These are phyloP conservation scores for Quercus phellos DNA, from an alignment of 331 rosid species.

Conservation along the genomic window DNA sequence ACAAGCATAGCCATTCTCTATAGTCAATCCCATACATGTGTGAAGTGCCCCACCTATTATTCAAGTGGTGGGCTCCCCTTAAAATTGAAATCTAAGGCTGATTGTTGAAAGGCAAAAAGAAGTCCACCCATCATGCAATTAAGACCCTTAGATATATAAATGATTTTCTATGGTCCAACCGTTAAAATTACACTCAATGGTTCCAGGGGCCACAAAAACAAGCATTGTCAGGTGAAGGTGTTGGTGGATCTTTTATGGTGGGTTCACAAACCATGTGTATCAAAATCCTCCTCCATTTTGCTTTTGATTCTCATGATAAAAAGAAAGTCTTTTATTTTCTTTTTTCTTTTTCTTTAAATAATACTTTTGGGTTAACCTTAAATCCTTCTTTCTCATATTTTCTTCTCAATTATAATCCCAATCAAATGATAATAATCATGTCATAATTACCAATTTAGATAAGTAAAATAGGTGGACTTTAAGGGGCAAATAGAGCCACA, in stretches of 20 bases:
- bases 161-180: not conserved
- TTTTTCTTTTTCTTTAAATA: no score
- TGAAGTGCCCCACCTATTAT: no score
- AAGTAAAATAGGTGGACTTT: not conserved
- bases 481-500: not conserved
- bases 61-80: not conserved
- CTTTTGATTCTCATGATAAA: not conserved
- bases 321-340: no score
- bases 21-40: no score
- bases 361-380: conserved; percentile 10
- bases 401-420: conserved; percentile 5
- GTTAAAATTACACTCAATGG: not conserved
- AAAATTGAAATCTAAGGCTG: not conserved
- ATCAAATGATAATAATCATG: conserved; percentile 16
- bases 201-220: not conserved
- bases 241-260: not conserved
- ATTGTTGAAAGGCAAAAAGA: not conserved
- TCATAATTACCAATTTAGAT: not conserved
- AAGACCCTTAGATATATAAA: conserved; percentile 14
- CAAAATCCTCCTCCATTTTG: not conserved
- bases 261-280: not conserved
- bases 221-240: not conserved
- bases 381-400: conserved; percentile 17
- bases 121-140: not conserved
- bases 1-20: no score